Evolutionary conservation across 352 stramenopile genomes (phyloP).

Genomic region (Phytophthora colocasiae): DNA sequence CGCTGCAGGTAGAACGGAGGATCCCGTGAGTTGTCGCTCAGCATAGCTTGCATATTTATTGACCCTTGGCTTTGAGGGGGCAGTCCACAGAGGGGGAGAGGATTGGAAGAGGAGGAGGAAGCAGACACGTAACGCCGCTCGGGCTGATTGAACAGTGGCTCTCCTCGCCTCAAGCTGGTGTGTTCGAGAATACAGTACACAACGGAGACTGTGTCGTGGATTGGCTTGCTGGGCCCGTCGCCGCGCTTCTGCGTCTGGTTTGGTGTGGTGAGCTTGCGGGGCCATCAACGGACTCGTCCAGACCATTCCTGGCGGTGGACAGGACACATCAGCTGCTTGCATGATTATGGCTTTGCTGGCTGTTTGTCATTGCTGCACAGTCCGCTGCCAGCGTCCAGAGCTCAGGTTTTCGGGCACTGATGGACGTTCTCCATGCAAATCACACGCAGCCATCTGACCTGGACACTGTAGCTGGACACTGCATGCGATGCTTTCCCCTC

Average conservation of each 20-base stretch:
- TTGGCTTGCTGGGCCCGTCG: constrained; percentile 23
- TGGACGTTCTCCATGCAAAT: constrained; percentile 28
- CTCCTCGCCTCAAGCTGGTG: constrained; percentile 37
- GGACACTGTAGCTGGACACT: constrained; percentile 28
- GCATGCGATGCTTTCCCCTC: constrained; percentile 31
- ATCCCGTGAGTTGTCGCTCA: constrained; percentile 36
- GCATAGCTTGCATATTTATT: constrained; percentile 47
- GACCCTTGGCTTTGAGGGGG: constrained; percentile 1
- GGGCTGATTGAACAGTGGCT: constrained; percentile 42
- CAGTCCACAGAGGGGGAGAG: neutral
- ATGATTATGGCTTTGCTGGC: constrained; percentile 43
- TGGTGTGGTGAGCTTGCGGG: constrained; percentile 16
- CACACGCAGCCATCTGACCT: constrained; percentile 26
- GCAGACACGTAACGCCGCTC: constrained; percentile 25
- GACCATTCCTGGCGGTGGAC: constrained; percentile 29
- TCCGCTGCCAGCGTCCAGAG: constrained; percentile 19
- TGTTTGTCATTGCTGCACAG: constrained; percentile 39
- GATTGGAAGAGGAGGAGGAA: constrained; percentile 6
- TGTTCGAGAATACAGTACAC: constrained; percentile 37
- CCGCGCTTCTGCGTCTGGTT: constrained; percentile 33
- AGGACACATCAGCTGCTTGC: constrained; percentile 44
- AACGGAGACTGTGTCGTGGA: constrained; percentile 14
- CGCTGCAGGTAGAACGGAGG: constrained; percentile 47
- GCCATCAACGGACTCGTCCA: constrained; percentile 44
- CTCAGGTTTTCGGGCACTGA: constrained; percentile 4